Conservation (phyloP, 2,329 filamentous ascomycete species). For the Macrophomina phaseolina region DNA sequence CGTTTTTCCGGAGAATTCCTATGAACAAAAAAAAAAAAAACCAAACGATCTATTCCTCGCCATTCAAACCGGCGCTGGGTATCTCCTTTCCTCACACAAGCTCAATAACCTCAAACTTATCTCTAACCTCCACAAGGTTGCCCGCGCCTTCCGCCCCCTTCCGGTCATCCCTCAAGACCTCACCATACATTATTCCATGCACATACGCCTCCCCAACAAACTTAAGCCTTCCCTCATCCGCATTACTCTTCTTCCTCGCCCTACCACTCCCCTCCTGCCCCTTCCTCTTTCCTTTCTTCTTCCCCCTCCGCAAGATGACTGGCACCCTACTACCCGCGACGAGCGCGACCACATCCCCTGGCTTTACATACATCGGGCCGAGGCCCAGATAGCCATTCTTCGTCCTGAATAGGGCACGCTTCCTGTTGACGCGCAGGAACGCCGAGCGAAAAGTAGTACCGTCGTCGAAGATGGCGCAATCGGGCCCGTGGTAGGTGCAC, state of each 20-base stretch:
- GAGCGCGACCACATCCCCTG: slow-evolving; percentile 11
- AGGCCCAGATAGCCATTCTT: slow-evolving; percentile 19
- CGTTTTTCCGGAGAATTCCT: too few species aligned
- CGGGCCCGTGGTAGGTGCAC: neutral
- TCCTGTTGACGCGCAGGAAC: neutral
- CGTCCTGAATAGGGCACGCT: slow-evolving; percentile 11
- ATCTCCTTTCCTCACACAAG: too few species aligned
- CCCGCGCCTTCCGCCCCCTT: too few species aligned
- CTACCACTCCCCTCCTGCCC: neutral
- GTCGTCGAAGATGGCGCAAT: neutral
- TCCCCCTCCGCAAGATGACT: neutral
- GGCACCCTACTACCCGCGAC: slow-evolving; percentile 12
- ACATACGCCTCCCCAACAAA: slow-evolving; percentile 1
- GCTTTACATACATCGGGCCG: neutral
- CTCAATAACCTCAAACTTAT: too few species aligned
- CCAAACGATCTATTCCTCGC: too few species aligned
- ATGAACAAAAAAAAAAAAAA: too few species aligned
- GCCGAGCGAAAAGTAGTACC: neutral
- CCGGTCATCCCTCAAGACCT: neutral
- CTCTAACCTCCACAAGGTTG: too few species aligned
- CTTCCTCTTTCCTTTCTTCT: neutral
- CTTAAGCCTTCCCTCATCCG: neutral
- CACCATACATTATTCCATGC: slow-evolving; percentile 6
- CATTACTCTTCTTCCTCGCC: neutral
- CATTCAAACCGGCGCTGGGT: too few species aligned